Conservation (phyloP, 2,329 filamentous ascomycete genomes). For the Arachnopeziza araneosa region DNA sequence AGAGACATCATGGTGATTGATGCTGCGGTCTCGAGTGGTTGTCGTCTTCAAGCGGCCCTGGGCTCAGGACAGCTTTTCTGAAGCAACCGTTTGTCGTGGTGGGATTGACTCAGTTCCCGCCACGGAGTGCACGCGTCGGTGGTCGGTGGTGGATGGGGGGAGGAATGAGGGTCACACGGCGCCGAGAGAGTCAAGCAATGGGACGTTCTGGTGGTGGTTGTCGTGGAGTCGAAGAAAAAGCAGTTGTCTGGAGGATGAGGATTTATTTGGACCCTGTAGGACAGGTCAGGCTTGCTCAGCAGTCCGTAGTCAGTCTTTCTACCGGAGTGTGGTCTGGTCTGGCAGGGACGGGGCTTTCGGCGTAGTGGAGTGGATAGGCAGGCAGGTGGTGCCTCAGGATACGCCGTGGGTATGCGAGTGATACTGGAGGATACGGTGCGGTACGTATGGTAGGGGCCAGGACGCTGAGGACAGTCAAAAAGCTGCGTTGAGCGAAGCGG, state of each 20-base stretch:
- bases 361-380: not conserved
- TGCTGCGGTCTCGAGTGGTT: constrained; percentile 24
- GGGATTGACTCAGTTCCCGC: not conserved
- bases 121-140: not conserved
- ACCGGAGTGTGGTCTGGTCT: too few species aligned
- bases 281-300: too few species aligned
- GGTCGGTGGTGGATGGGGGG: not conserved
- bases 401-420: not conserved
- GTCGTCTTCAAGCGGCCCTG: constrained; percentile 10
- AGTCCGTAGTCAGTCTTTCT: too few species aligned
- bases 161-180: not conserved
- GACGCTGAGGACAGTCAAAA: too few species aligned
- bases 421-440: too few species aligned
- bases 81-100: not conserved
- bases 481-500: not conserved
- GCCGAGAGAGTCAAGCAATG: not conserved
- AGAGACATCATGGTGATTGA: constrained; percentile 27
- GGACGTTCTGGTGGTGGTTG: not conserved
- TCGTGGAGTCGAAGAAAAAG: not conserved
- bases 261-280: not conserved
- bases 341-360: too few species aligned
- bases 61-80: not conserved
- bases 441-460: too few species aligned
- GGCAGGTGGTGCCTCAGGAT: not conserved
- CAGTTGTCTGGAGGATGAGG: not conserved